These are phyloP conservation scores for Trichomonascus vanleenenianus DNA, from an alignment of 805 yeast species.

Conservation along the genomic window DNA sequence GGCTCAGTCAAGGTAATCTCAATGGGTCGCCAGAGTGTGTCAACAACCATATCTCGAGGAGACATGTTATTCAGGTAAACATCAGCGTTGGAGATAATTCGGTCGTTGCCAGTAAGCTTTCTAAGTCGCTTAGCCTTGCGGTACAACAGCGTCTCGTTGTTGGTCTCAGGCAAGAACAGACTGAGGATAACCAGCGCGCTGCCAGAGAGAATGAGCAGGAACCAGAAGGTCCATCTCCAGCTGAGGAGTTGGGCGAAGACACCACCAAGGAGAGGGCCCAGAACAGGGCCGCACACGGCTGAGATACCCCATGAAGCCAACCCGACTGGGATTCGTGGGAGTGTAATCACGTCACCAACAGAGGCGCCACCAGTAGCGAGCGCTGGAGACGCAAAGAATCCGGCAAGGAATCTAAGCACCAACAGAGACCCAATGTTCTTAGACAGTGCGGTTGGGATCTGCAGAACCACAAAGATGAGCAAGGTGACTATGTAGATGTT, in stretches of 20 bases:
- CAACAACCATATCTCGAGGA: not conserved
- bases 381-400: slow-evolving; percentile 74
- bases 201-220: slow-evolving; percentile 32
- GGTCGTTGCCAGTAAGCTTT: slow-evolving; percentile 42
- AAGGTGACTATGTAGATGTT: slow-evolving; percentile 41
- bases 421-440: slow-evolving; percentile 42
- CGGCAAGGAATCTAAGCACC: slow-evolving; percentile 58
- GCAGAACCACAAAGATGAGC: slow-evolving; percentile 41
- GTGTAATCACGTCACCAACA: slow-evolving; percentile 39
- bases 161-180: slow-evolving; percentile 45
- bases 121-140: slow-evolving; percentile 44
- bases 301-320: slow-evolving; percentile 47
- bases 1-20: slow-evolving; percentile 45
- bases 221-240: slow-evolving; percentile 54
- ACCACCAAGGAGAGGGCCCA: slow-evolving; percentile 52
- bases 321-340: slow-evolving; percentile 34
- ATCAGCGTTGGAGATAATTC: slow-evolving; percentile 21
- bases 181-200: slow-evolving; percentile 29
- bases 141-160: slow-evolving; percentile 36
- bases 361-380: slow-evolving; percentile 72
- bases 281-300: slow-evolving; percentile 45
- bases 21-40: slow-evolving; percentile 27
- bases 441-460: slow-evolving; percentile 46
- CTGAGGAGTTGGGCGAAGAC: slow-evolving; percentile 44
- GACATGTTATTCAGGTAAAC: slow-evolving; percentile 1